Evolutionary conservation across 306 rosid genomes (phyloP).

Genomic region (Prunus davidiana): DNA sequence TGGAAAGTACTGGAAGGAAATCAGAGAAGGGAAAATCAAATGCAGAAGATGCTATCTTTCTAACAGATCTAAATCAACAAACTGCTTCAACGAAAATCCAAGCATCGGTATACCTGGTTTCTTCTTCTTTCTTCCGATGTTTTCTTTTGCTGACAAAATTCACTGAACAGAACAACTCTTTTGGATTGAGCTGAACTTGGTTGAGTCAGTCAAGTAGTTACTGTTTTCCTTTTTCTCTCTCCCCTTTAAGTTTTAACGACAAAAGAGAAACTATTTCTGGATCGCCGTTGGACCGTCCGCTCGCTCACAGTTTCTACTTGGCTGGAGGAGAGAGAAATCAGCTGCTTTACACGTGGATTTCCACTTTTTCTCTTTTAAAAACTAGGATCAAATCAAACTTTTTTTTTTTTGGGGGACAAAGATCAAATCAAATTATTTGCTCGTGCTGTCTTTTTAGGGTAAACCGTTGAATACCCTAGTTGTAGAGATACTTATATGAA

Average conservation of each 20-base stretch:
- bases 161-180: not conserved
- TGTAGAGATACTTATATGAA: too few relatives aligned
- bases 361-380: not conserved
- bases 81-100: not conserved
- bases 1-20: not conserved
- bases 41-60: not conserved
- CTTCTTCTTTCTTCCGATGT: not conserved
- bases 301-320: not conserved
- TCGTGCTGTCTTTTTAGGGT: too few relatives aligned
- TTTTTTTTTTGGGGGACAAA: too few relatives aligned
- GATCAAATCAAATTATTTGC: too few relatives aligned
- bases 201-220: too few relatives aligned
- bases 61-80: not conserved
- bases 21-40: not conserved
- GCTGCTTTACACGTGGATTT: not conserved
- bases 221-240: too few relatives aligned
- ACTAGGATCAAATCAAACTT: too few relatives aligned
- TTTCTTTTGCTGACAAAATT: not conserved
- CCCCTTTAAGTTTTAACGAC: not conserved
- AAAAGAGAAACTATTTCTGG: not conserved
- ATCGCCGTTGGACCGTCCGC: not conserved
- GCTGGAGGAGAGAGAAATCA: not conserved
- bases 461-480: too few relatives aligned
- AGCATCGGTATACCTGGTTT: not conserved
- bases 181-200: not conserved